Evolutionary conservation across 306 rosid species (phyloP), one percentile per base, ranked within the genome.

Genomic region (Dryas alaskensis): DNA sequence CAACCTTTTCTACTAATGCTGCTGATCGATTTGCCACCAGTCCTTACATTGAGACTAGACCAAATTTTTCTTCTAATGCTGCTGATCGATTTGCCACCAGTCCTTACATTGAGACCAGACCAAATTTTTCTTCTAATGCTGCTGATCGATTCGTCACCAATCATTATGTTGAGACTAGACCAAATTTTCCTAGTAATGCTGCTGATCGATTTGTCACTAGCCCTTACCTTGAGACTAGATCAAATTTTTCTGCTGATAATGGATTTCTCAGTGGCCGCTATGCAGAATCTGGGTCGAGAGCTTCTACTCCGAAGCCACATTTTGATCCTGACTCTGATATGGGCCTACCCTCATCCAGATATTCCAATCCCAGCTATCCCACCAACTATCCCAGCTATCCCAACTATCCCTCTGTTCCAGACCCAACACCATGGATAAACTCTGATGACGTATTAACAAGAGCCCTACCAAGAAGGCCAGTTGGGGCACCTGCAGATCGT

Each of bases 261-360:
- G 92, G 54, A 67, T 80, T 86, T 63, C 78, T 58, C 6, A 14
- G 74, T 27, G 75, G 78, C 59, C 73, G 4, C 8, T 79, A 76
- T 73, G 37, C 77, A 44, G 86, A 81, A 75, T 79, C 75, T 13
- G 84, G 84, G 48, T 80, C 87, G 40, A 79, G 83, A 83, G 77
- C 47, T 73, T 80, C 82, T 31, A 50, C 81, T 16, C 74, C 39
- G 74, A 73, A 13, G 54, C 67, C 87, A 54, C 84, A 55, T 39
- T 80, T 63, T 69, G 86, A 81, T 81, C 79, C 88, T 40, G 61
- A 70, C 76, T 65, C 61, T 2, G 80, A 89, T 57, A 70, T 67
- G 48, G 79, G 80, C 58, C 59, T 57, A 6, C 66, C 81, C n/a
- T 70, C 89, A 58, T 83, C 90, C 77, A 77, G 75, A 80, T 72